A percentile compares a stretch with the other conserved stretches of the same genome.
Conservation (phyloP, 345 rosid genomes). For the Dipteronia sinensis region DNA sequence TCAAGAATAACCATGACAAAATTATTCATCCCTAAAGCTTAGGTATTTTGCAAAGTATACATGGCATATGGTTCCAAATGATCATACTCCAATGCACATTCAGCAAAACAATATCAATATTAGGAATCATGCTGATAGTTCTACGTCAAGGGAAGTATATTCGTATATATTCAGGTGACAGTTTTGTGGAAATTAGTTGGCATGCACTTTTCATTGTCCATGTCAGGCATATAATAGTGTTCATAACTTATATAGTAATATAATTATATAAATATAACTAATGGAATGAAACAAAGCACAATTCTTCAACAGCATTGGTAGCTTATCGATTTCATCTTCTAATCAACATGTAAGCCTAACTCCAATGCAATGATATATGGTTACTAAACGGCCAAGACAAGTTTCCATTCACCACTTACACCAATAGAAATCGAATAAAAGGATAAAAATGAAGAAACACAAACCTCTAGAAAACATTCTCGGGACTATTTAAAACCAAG, state of each 20-base stretch:
- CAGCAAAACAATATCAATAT: not conserved
- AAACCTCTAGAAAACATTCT: conserved; percentile 84
- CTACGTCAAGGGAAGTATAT: not conserved
- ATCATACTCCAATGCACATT: not conserved
- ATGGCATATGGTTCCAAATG: not conserved
- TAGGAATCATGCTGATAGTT: not conserved
- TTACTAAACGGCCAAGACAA: not conserved
- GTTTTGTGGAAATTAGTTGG: conserved; percentile 1
- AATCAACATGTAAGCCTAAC: not conserved
- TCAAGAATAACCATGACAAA: not conserved
- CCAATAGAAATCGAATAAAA: not conserved
- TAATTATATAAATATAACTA: no score
- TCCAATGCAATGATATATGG: not conserved
- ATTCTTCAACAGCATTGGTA: not conserved
- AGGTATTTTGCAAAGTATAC: not conserved
- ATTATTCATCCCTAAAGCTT: not conserved
- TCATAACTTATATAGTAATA: not conserved
- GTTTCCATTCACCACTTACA: not conserved
- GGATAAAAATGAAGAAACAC: conserved; percentile 14
- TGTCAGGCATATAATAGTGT: not conserved
- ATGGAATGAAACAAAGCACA: not conserved
- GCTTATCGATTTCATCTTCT: conserved; percentile 2
- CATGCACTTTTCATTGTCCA: not conserved
- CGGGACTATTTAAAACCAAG: conserved; percentile 62
- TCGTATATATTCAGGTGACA: not conserved